Conservation (phyloP, 495 filamentous ascomycete species). For the Chaetomium cochliodes region DNA sequence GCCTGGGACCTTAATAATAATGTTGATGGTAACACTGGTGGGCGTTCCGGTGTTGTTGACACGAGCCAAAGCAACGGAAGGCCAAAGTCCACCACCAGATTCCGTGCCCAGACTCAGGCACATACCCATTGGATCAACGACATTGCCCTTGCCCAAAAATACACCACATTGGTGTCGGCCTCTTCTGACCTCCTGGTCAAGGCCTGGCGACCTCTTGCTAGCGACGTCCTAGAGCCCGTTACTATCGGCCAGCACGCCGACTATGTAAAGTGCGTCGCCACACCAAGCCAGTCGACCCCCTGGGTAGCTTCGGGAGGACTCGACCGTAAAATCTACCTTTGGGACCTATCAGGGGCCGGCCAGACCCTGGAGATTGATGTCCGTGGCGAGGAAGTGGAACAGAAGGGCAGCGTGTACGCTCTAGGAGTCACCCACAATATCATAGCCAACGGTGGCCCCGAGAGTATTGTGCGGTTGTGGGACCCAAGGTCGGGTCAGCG, state of each 20-base stretch:
- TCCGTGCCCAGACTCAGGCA: conserved; percentile 88
- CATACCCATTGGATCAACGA: conserved; percentile 99
- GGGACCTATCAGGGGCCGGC: conserved; percentile 87
- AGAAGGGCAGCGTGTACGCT: conserved; percentile 95
- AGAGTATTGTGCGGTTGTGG: conserved; percentile 91
- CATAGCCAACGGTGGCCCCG: conserved; percentile 88
- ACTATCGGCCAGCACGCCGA: conserved; percentile 92
- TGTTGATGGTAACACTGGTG: conserved; percentile 41
- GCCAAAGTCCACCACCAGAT: conserved; percentile 57
- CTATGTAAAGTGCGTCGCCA: conserved; percentile 92
- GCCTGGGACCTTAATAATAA: conserved; percentile 77
- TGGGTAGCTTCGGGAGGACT: conserved; percentile 98
- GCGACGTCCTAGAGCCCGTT: conserved; percentile 63
- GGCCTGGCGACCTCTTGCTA: conserved; percentile 84
- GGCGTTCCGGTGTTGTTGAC: conserved; percentile 37
- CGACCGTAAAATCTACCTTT: conserved; percentile 86
- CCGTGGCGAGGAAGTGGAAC: conserved; percentile 70
- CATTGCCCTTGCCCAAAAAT: conserved; percentile 78
- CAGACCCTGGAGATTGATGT: conserved; percentile 82
- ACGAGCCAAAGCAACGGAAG: conserved; percentile 29
- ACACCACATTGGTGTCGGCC: conserved; percentile 83
- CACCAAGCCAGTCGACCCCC: conserved; percentile 62
- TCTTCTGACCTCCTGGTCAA: conserved; percentile 95
- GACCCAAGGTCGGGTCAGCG: conserved; percentile 85
- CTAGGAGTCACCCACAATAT: conserved; percentile 69